Evolutionary conservation across 176 grass and related monocot species (phyloP), one percentile per base, ranked within the genome.

Genomic region (Hyparrhenia diplandra): DNA sequence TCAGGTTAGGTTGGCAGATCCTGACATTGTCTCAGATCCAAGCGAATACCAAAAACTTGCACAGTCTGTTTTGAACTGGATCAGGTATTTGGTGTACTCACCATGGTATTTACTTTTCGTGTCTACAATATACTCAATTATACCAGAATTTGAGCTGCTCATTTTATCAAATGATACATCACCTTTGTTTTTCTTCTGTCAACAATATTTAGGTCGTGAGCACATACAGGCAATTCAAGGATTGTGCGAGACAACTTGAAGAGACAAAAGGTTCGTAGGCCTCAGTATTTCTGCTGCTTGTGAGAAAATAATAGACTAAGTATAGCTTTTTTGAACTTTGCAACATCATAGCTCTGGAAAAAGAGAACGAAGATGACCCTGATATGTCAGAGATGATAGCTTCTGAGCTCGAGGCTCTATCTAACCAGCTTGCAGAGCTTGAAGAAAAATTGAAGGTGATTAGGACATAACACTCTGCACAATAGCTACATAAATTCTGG

Each of bases 371-470:
- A 75, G 74, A 62, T 35, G 92, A 98, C 41, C 88, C 76, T 32
- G 95, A 98, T 71, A 98, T 98, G 95, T 88, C 75, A 57, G 95
- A 94, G 60, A 93, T 98, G 95, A 89, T 94, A 84, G 64, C 87
- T 83, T 88, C 85, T 67, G 95, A 98, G 73, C 36, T 98, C 14
- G 90, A 88, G 64, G 87, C 88, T 71, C 82, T 98, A 79, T 91
- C 92, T 69, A 89, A 89, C 49, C 78, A 94, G 86, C 84, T 94
- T 79, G 88, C 80, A 72, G 84, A 98, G 74, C 81, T 94, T 47
- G 95, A 93, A 84, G 92, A 65, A 35, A 90, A 92, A 72, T 58
- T 98, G 74, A 98, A 92, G 92, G 95, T 94, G 65, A 70, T 31
- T 85, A 57, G 10, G 25, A 31, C 66, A 13, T 80, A n/a, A 13